Percentiles rank a stretch among this genome's conserved stretches.
phyloP scores from a whole-genome alignment of 2,329 filamentous ascomycete species.

The Cladophialophora psammophila region DNA sequence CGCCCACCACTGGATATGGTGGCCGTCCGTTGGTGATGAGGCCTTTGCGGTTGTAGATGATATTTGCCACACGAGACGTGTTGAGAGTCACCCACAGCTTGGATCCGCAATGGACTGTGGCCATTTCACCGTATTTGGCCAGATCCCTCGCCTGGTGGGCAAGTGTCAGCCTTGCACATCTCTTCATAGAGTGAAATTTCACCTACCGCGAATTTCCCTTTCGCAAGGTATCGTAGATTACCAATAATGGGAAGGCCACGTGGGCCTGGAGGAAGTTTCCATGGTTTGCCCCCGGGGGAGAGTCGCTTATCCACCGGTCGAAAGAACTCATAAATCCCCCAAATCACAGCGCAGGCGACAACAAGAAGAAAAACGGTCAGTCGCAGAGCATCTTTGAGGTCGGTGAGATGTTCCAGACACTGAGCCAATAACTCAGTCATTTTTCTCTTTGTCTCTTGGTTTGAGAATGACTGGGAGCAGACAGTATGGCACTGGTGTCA shows the following conservation, averaged over 20 bases:
- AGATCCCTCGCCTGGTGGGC: too few species aligned
- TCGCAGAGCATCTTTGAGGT: too few species aligned
- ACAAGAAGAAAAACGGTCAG: too few species aligned
- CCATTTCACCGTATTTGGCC: conserved; percentile 45
- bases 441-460: too few species aligned
- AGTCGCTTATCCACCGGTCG: not conserved
- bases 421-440: too few species aligned
- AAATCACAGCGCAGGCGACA: too few species aligned
- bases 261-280: conserved; percentile 41
- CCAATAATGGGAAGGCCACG: conserved; percentile 39
- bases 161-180: too few species aligned
- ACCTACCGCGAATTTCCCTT: conserved; percentile 39
- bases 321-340: too few species aligned
- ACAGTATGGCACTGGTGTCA: too few species aligned
- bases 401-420: too few species aligned
- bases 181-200: conserved; percentile 43
- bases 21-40: conserved; percentile 47
- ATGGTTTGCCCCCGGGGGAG: conserved; percentile 19
- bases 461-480: too few species aligned
- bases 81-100: conserved; percentile 57
- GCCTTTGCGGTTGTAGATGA: conserved; percentile 50
- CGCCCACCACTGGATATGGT: conserved; percentile 48
- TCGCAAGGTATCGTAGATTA: too few species aligned
- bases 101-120: conserved; percentile 44
- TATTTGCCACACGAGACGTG: conserved; percentile 48